A percentile compares a stretch with the other conserved stretches of the same genome.
These are phyloP conservation scores for Pontederia crassipes DNA, from an alignment of 176 grass and related monocot genomes.

Conservation along the genomic window DNA sequence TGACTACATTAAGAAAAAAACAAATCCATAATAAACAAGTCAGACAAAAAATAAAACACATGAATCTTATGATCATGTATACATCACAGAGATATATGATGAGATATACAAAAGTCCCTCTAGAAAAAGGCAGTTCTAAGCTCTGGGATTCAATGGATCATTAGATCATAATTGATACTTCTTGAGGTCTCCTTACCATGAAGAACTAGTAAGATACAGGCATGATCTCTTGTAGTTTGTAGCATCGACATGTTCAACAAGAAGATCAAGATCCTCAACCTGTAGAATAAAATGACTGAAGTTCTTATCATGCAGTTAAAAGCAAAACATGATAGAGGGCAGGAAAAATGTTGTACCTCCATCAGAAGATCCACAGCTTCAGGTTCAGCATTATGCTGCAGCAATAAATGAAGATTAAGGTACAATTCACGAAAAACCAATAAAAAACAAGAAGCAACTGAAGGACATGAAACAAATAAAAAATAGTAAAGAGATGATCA, in stretches of 20 bases:
- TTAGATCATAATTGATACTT: background rate
- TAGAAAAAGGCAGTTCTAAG: background rate
- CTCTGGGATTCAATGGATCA: background rate
- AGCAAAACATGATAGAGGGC: constrained; percentile 3
- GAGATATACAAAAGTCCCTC: no score
- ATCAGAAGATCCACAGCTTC: constrained; percentile 99
- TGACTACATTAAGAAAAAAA: background rate
- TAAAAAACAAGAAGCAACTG: constrained; percentile 3
- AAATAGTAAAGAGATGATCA: background rate
- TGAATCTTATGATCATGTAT: no score
- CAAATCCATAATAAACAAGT: no score
- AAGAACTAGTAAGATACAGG: constrained; percentile 87
- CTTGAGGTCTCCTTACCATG: constrained; percentile 30
- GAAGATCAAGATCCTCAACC: constrained; percentile 97
- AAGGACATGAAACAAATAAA: background rate
- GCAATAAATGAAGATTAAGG: constrained; percentile 1
- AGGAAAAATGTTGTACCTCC: constrained; percentile 42
- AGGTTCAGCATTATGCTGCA: constrained; percentile 92
- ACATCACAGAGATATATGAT: background rate
- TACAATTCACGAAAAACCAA: constrained; percentile 2
- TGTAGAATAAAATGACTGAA: constrained; percentile 21
- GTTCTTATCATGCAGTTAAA: background rate
- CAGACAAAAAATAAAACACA: no score
- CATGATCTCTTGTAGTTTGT: constrained; percentile 91
- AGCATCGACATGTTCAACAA: constrained; percentile 82